phyloP scores from a whole-genome alignment of 495 filamentous ascomycete species.

The Evernia prunastri region DNA sequence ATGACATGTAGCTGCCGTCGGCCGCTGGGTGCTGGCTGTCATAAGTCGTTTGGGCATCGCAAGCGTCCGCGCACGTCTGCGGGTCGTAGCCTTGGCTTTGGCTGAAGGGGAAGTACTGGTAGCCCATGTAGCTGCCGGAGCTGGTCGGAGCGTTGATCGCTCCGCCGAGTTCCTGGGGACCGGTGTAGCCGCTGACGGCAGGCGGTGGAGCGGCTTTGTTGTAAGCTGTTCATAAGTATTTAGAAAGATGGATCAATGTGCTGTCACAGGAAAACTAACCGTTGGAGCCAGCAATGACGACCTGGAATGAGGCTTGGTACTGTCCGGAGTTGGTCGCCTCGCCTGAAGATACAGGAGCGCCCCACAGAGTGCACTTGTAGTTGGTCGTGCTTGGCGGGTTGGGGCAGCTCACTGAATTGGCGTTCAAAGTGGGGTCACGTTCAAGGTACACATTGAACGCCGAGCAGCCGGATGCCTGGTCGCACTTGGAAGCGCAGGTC shows the following conservation, averaged over 20 bases:
- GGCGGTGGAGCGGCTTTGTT: conserved; percentile 32
- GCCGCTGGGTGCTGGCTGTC: conserved; percentile 29
- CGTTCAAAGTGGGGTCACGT: conserved; percentile 39
- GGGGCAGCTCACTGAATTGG: conserved; percentile 30
- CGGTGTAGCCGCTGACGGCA: conserved; percentile 28
- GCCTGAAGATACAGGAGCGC: conserved; percentile 28
- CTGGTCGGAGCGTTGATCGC: conserved; percentile 40
- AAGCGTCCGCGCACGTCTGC: conserved; percentile 37
- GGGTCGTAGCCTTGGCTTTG: conserved; percentile 32
- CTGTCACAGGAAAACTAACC: conserved; percentile 6
- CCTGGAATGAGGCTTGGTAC: conserved; percentile 36
- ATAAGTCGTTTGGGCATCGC: conserved; percentile 36
- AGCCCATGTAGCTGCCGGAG: conserved; percentile 33
- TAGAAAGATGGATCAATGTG: not conserved
- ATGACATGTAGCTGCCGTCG: conserved; percentile 27
- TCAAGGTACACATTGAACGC: conserved; percentile 47
- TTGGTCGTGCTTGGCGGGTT: conserved; percentile 44
- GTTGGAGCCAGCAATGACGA: conserved; percentile 41
- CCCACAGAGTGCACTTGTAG: conserved; percentile 51
- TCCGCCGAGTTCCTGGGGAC: conserved; percentile 29
- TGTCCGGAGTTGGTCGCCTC: conserved; percentile 38
- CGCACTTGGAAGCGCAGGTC: conserved; percentile 32
- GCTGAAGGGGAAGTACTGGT: conserved; percentile 36
- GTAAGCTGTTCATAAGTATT: conserved; percentile 24
- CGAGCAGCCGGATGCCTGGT: conserved; percentile 31